phyloP scores from a whole-genome alignment of 2,329 filamentous ascomycete species.

The Cladobotryum mycophilum region DNA sequence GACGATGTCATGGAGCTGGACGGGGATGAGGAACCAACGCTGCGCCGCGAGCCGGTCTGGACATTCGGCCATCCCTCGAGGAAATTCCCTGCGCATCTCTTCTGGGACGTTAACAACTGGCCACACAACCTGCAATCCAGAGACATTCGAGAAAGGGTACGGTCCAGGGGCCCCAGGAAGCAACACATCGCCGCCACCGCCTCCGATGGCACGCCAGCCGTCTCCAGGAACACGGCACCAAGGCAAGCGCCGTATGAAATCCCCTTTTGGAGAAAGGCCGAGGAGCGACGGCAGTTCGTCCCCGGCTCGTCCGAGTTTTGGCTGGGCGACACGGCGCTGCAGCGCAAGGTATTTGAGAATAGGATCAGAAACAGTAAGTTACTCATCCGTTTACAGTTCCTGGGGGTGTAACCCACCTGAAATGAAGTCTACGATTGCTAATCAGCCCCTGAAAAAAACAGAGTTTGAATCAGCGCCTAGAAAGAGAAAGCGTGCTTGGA shows the following conservation, averaged over 20 bases:
- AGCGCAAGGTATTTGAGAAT: conserved; percentile 21
- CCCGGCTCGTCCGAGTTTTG: conserved; percentile 21
- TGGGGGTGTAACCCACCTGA: no score
- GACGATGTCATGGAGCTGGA: background rate
- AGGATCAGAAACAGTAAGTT: conserved; percentile 8
- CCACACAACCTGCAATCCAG: conserved; percentile 34
- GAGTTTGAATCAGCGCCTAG: background rate
- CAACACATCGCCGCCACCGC: background rate
- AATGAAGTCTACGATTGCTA: no score
- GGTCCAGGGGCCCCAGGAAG: conserved; percentile 7
- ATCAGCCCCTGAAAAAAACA: no score
- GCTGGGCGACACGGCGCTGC: conserved; percentile 24
- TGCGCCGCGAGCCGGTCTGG: conserved; percentile 26
- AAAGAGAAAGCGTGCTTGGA: background rate
- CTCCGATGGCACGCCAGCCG: background rate
- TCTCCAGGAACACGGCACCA: no score
- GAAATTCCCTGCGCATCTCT: conserved; percentile 20
- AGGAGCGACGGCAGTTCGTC: conserved; percentile 14
- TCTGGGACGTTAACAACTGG: conserved; percentile 44
- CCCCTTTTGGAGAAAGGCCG: conserved; percentile 3
- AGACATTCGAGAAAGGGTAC: conserved; percentile 24
- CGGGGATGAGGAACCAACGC: conserved; percentile 11
- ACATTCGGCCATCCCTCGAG: conserved; percentile 23
- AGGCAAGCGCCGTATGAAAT: background rate
- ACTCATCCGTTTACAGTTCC: no score